phyloP scores from a whole-genome alignment of 768 basidiomycete genomes.

The Ramaria sp. region DNA sequence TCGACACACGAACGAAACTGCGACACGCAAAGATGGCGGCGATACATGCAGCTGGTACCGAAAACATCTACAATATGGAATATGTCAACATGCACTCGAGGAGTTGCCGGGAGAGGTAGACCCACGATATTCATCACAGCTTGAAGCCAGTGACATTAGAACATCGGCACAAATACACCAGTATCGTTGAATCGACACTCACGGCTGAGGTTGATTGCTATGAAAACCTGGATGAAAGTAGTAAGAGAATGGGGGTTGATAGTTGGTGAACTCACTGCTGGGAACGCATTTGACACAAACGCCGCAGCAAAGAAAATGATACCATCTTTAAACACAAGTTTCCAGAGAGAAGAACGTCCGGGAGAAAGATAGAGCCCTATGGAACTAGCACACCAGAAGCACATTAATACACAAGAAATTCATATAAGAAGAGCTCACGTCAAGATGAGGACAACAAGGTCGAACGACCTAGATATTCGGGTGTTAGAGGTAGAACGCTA shows the following conservation, averaged over 20 bases:
- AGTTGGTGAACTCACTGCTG: conserved; percentile 33
- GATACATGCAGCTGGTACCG: neutral
- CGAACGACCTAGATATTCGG: conserved; percentile 7
- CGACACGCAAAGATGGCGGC: conserved; percentile 1
- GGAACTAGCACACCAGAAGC: conserved; percentile 42
- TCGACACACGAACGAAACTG: neutral
- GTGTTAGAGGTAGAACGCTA: neutral
- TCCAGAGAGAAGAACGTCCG: conserved; percentile 50
- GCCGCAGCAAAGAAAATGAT: conserved; percentile 58
- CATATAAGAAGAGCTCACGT: conserved; percentile 39
- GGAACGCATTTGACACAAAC: conserved; percentile 54
- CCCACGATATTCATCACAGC: conserved; percentile 40
- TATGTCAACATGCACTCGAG: neutral
- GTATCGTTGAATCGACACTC: conserved; percentile 16
- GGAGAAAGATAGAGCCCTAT: conserved; percentile 32
- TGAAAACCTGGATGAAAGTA: conserved; percentile 34
- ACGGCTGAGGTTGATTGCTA: conserved; percentile 51
- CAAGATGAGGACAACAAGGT: neutral
- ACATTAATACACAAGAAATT: conserved; percentile 55
- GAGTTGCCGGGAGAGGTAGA: neutral
- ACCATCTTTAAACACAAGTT: conserved; percentile 62
- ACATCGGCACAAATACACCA: conserved; percentile 1
- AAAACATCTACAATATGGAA: neutral
- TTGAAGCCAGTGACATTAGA: conserved; percentile 16
- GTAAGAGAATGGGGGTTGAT: neutral